Evolutionary conservation across 164 flowering plant species (phyloP).

Genomic region (Vitis riparia): DNA sequence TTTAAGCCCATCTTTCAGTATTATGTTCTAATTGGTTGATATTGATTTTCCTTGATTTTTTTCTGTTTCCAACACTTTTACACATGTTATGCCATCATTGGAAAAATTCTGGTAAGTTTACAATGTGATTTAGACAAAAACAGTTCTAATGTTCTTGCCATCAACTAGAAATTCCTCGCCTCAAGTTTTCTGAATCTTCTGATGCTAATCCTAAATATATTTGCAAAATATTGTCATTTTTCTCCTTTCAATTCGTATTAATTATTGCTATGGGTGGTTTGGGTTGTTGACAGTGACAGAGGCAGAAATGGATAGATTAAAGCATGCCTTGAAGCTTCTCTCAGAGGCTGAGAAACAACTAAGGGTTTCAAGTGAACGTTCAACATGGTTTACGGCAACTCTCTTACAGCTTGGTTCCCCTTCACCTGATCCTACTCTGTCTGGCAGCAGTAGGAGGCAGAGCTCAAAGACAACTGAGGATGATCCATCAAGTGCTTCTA

Average conservation of each 20-base stretch:
- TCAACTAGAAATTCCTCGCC: neutral
- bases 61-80: no score
- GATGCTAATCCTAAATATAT: neutral
- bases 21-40: no score
- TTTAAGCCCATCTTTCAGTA: no score
- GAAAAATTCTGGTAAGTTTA: no score
- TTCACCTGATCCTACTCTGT: conserved; percentile 54
- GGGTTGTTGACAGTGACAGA: conserved; percentile 59
- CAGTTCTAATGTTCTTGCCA: no score
- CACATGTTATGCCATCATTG: no score
- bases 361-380: conserved; percentile 80
- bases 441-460: conserved; percentile 71
- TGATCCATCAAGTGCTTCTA: conserved; percentile 54
- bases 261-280: conserved; percentile 1
- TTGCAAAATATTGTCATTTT: neutral
- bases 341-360: conserved; percentile 97
- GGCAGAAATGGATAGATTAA: conserved; percentile 72
- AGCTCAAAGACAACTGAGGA: conserved; percentile 71
- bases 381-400: conserved; percentile 97
- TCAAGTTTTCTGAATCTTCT: neutral
- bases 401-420: conserved; percentile 86
- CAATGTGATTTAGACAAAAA: no score
- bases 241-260: neutral
- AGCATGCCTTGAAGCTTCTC: conserved; percentile 84
- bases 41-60: no score